Conservation (phyloP, 768 basidiomycete genomes). For the Naganishia onofrii region DNA sequence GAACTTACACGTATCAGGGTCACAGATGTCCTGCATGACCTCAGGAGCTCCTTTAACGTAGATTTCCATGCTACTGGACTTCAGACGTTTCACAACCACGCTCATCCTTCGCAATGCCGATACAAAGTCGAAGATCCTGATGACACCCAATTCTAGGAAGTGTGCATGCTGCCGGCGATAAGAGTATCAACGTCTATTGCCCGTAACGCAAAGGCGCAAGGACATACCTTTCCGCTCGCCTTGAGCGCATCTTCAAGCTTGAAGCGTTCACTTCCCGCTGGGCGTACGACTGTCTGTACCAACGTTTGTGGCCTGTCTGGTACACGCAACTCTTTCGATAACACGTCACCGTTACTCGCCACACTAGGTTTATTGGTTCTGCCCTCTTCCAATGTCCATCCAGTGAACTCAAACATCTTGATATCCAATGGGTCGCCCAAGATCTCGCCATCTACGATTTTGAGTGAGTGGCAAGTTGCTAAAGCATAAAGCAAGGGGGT, state of each 20-base stretch:
- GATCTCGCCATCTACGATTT: slow-evolving; percentile 78
- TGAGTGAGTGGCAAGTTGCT: slow-evolving; percentile 92
- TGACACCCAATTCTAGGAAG: slow-evolving; percentile 94
- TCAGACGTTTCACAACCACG: slow-evolving; percentile 91
- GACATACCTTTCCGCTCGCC: slow-evolving; percentile 67
- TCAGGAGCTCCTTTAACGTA: slow-evolving; percentile 99
- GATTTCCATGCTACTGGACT: slow-evolving; percentile 90
- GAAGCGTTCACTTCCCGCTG: slow-evolving; percentile 88
- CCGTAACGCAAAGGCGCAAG: neutral
- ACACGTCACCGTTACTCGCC: slow-evolving; percentile 52
- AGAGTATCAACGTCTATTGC: neutral
- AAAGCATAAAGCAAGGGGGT: slow-evolving; percentile 87
- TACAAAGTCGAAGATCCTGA: slow-evolving; percentile 93
- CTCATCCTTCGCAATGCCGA: slow-evolving; percentile 92
- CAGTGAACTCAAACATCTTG: slow-evolving; percentile 97
- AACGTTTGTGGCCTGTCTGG: slow-evolving; percentile 71
- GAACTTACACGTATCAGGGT: slow-evolving; percentile 76
- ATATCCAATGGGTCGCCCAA: slow-evolving; percentile 94
- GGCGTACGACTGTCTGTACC: slow-evolving; percentile 93
- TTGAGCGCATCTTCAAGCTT: slow-evolving; percentile 89
- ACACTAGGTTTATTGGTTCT: slow-evolving; percentile 61
- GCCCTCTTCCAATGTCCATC: slow-evolving; percentile 94
- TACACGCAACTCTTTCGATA: slow-evolving; percentile 31
- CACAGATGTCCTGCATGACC: slow-evolving; percentile 94
- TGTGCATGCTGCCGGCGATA: slow-evolving; percentile 70